These are phyloP conservation scores for Fusarium illudens DNA, from an alignment of 2,329 filamentous ascomycete genomes.

Conservation along the genomic window DNA sequence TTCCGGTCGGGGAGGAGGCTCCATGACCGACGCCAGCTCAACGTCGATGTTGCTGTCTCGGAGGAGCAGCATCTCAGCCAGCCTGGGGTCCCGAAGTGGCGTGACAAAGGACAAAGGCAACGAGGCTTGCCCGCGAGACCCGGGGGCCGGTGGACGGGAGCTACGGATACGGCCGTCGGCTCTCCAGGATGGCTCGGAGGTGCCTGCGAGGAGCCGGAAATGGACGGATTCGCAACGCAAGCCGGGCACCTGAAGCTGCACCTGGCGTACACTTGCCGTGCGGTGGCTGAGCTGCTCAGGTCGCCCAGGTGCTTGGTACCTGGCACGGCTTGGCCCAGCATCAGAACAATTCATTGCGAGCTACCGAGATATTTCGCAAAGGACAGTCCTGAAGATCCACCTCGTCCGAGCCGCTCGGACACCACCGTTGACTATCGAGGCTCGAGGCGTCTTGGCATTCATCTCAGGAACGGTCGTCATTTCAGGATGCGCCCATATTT, in stretches of 20 bases:
- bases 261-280: neutral
- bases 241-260: constrained; percentile 3
- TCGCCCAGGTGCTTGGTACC: neutral
- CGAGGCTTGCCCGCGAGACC: constrained; percentile 20
- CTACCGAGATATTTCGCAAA: neutral
- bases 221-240: constrained; percentile 1
- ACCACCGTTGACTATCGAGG: constrained; percentile 24
- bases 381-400: constrained; percentile 10
- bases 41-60: constrained; percentile 10
- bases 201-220: constrained; percentile 12
- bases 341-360: neutral
- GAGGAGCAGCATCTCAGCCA: constrained; percentile 17
- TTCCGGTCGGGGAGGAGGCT: constrained; percentile 54
- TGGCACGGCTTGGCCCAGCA: constrained; percentile 1
- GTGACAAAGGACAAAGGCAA: constrained; percentile 16
- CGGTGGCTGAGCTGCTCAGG: constrained; percentile 1
- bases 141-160: constrained; percentile 28
- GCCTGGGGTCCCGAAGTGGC: constrained; percentile 18
- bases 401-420: constrained; percentile 16
- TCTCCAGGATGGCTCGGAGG: constrained; percentile 17
- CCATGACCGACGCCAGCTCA: constrained; percentile 32
- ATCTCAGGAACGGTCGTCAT: constrained; percentile 13
- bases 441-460: constrained; percentile 25
- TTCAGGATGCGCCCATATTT: constrained; percentile 9
- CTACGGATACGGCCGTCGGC: constrained; percentile 34